phyloP scores from a whole-genome alignment of 139 green algal species.

The Closterium sp. region DNA sequence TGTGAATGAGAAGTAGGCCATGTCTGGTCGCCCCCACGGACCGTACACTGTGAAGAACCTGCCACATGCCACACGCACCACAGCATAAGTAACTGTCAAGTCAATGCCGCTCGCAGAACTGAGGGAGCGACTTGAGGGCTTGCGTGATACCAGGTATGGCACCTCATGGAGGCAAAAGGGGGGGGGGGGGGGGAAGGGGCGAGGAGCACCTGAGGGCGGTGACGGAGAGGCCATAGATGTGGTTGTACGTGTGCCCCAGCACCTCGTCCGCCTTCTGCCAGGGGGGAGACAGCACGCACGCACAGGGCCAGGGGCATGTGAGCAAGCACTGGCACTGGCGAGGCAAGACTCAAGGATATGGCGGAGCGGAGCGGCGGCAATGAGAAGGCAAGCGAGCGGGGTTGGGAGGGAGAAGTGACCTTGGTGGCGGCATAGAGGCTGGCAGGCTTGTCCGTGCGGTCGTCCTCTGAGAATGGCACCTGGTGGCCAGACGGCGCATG shows the following conservation, averaged over 20 bases:
- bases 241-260: conserved; percentile 72
- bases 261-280: conserved; percentile 66
- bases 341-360: too few species aligned
- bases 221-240: conserved; percentile 69
- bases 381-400: too few species aligned
- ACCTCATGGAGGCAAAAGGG: too few species aligned
- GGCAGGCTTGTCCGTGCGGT: conserved; percentile 63
- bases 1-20: conserved; percentile 78
- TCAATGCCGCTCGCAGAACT: too few species aligned
- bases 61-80: neutral
- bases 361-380: too few species aligned
- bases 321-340: too few species aligned
- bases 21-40: conserved; percentile 70
- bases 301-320: too few species aligned
- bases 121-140: too few species aligned
- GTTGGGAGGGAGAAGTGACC: neutral
- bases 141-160: too few species aligned
- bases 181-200: too few species aligned
- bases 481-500: neutral
- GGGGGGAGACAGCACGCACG: neutral
- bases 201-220: conserved; percentile 57
- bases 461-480: conserved; percentile 68
- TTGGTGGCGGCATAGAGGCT: conserved; percentile 75
- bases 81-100: too few species aligned
- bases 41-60: conserved; percentile 89